These are phyloP conservation scores for Chondrostereum purpureum DNA, from an alignment of 1,284 basidiomycete genomes.

Conservation along the genomic window DNA sequence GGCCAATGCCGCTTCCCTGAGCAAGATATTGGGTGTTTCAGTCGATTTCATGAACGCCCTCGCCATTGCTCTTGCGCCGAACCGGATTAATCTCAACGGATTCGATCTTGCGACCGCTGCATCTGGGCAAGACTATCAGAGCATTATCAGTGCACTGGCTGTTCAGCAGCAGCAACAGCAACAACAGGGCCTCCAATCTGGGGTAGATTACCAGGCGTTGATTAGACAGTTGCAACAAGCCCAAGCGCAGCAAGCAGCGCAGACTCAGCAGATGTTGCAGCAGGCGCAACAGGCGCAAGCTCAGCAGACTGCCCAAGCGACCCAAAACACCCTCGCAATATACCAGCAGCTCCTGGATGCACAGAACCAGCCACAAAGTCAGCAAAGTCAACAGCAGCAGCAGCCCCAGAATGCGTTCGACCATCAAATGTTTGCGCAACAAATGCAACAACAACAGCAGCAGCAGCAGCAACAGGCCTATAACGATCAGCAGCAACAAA, in stretches of 20 bases:
- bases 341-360: no score
- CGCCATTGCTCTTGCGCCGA: not conserved
- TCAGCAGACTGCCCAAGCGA: not conserved
- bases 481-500: no score
- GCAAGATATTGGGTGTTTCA: not conserved
- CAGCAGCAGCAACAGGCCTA: no score
- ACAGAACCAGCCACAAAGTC: no score
- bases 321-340: no score
- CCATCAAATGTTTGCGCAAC: no score
- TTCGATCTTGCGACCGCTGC: not conserved
- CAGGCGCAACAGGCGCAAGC: not conserved
- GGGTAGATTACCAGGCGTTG: not conserved
- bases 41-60: not conserved
- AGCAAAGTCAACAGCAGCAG: no score
- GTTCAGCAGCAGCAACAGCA: constrained; percentile 2
- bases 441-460: no score
- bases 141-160: not conserved
- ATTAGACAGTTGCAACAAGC: not conserved
- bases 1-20: not conserved
- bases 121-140: constrained; percentile 1
- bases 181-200: not conserved
- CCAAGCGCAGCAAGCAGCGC: not conserved
- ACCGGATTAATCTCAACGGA: no score
- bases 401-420: no score
- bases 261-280: not conserved